phyloP scores from a whole-genome alignment of 306 rosid species.

The Parietaria judaica region DNA sequence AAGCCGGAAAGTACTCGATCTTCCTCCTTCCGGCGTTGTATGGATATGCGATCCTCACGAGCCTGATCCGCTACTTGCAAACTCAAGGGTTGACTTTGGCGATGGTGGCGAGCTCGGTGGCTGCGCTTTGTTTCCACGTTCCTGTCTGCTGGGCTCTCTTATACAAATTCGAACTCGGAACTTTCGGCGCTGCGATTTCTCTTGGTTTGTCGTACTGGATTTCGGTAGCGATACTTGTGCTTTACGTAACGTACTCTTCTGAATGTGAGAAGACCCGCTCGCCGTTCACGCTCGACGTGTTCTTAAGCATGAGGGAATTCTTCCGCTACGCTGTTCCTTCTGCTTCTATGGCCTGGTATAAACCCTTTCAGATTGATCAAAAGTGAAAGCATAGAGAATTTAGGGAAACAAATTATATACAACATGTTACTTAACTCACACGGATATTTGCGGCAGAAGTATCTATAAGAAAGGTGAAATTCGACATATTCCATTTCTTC shows the following conservation, averaged over 20 bases:
- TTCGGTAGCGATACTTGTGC: constrained; percentile 26
- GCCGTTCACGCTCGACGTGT: constrained; percentile 25
- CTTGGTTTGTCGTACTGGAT: constrained; percentile 47
- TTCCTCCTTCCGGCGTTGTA: too few species aligned
- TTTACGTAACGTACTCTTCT: constrained; percentile 30
- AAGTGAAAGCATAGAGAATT: too few species aligned
- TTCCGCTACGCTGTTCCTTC: constrained; percentile 47
- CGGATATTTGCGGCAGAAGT: too few species aligned
- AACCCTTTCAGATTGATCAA: too few species aligned
- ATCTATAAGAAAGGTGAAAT: too few species aligned
- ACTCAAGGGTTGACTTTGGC: constrained; percentile 17
- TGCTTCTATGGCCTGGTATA: constrained; percentile 61
- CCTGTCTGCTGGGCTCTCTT: constrained; percentile 43
- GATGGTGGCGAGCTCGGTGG: constrained; percentile 12
- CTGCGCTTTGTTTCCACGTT: constrained; percentile 26
- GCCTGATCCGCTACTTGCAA: constrained; percentile 18
- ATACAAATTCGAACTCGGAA: constrained; percentile 29
- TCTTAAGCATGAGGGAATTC: constrained; percentile 28
- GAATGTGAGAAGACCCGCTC: constrained; percentile 36
- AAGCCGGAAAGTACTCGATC: too few species aligned
- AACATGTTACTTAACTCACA: too few species aligned
- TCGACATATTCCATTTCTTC: too few species aligned
- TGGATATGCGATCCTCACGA: too few species aligned
- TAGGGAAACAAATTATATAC: too few species aligned
- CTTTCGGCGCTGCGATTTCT: constrained; percentile 47